A percentile compares a stretch with the other conserved stretches of the same genome.
phyloP scores from a whole-genome alignment of 2,329 filamentous ascomycete genomes.

The Stachybotrys echinatus region DNA sequence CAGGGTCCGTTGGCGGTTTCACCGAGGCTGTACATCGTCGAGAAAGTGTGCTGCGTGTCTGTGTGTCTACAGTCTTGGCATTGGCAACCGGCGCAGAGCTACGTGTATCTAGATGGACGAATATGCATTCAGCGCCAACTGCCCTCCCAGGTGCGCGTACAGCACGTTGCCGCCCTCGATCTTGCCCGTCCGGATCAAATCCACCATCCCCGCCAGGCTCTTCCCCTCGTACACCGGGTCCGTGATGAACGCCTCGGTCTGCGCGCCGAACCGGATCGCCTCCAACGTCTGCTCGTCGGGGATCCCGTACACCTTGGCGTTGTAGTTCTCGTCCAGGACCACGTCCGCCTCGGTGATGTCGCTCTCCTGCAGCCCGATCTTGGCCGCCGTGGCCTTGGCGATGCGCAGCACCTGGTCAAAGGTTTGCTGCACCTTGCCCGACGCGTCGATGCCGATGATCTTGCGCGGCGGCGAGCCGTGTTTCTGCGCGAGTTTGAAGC shows the following conservation, averaged over 20 bases:
- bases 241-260: slow-evolving; percentile 67
- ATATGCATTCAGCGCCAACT: slow-evolving; percentile 66
- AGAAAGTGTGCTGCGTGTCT: not conserved
- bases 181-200: slow-evolving; percentile 58
- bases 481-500: slow-evolving; percentile 58
- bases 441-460: slow-evolving; percentile 60
- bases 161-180: slow-evolving; percentile 61
- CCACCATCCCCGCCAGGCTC: slow-evolving; percentile 67
- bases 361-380: slow-evolving; percentile 54
- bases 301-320: slow-evolving; percentile 63
- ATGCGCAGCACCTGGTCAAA: slow-evolving; percentile 62
- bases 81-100: too few species aligned
- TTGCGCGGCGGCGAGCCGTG: slow-evolving; percentile 41
- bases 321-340: slow-evolving; percentile 55
- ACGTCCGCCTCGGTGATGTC: slow-evolving; percentile 60
- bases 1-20: too few species aligned
- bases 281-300: slow-evolving; percentile 60
- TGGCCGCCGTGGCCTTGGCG: slow-evolving; percentile 55
- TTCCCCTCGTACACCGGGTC: slow-evolving; percentile 76
- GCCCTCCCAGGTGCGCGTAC: slow-evolving; percentile 67
- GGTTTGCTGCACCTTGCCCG: slow-evolving; percentile 44
- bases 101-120: slow-evolving; percentile 21
- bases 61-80: not conserved
- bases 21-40: not conserved
- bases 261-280: slow-evolving; percentile 63